A percentile compares a stretch with the other conserved stretches of the same genome.
Evolutionary conservation across 768 basidiomycete species (phyloP).

Genomic region (Postia placenta): DNA sequence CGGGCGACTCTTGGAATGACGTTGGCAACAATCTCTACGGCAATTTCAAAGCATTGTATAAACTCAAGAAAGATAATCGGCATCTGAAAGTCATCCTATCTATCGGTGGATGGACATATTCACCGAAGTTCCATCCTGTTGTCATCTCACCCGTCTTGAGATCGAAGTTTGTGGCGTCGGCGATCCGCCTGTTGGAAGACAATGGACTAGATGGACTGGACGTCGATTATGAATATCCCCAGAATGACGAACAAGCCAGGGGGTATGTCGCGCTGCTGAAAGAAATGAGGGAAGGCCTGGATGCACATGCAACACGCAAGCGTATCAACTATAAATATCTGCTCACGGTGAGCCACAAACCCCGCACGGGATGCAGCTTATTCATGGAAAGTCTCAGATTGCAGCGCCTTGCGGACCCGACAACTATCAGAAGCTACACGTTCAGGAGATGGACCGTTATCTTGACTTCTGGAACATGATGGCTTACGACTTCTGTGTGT

Average conservation of each 20-base stretch:
- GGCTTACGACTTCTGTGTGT: constrained; percentile 82
- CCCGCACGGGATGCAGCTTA: neutral
- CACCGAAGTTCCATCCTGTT: constrained; percentile 78
- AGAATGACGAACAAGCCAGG: constrained; percentile 65
- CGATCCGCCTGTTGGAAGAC: constrained; percentile 80
- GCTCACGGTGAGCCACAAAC: constrained; percentile 52
- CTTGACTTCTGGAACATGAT: constrained; percentile 98
- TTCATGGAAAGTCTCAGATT: constrained; percentile 42
- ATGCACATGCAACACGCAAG: constrained; percentile 67
- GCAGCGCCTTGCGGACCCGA: constrained; percentile 90
- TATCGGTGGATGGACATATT: constrained; percentile 96
- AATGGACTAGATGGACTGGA: constrained; percentile 92
- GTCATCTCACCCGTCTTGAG: constrained; percentile 60
- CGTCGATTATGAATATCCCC: constrained; percentile 91
- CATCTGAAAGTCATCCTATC: constrained; percentile 78
- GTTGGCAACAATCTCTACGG: constrained; percentile 87
- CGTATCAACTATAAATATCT: constrained; percentile 58
- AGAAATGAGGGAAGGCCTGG: constrained; percentile 70
- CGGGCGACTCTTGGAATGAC: constrained; percentile 94
- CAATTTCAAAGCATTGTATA: constrained; percentile 90
- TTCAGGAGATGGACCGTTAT: constrained; percentile 79
- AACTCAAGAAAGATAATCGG: constrained; percentile 81
- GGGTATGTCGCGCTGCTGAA: constrained; percentile 82
- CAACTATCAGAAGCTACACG: constrained; percentile 74
- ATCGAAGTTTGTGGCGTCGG: constrained; percentile 72